phyloP scores from a whole-genome alignment of 805 yeast genomes.

The Kluyveromyces aestuarii region DNA sequence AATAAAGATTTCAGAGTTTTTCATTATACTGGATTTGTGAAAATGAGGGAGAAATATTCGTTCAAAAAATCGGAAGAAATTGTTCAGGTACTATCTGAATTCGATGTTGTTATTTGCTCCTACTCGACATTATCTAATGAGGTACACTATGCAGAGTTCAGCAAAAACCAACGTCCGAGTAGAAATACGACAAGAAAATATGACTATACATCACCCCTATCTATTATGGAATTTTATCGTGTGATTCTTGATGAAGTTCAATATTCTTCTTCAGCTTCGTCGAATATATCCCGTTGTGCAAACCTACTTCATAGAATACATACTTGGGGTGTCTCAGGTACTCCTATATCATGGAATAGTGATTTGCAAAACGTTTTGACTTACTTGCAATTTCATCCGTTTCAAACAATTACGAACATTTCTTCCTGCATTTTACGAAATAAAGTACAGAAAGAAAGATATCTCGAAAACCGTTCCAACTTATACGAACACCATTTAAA shows the following conservation, averaged over 20 bases:
- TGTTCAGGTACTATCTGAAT: slow-evolving; percentile 46
- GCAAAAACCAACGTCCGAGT: slow-evolving; percentile 36
- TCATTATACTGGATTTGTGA: slow-evolving; percentile 51
- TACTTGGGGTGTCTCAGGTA: slow-evolving; percentile 97
- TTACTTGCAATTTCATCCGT: slow-evolving; percentile 63
- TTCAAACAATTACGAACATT: slow-evolving; percentile 30
- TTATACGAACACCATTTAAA: neutral
- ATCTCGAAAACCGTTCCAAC: neutral
- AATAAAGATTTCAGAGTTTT: slow-evolving; percentile 43
- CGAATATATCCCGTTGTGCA: slow-evolving; percentile 75
- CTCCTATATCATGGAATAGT: slow-evolving; percentile 63
- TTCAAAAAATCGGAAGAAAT: slow-evolving; percentile 22
- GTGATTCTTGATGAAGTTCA: slow-evolving; percentile 91
- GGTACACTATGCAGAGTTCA: slow-evolving; percentile 67
- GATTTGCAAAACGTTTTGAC: slow-evolving; percentile 67
- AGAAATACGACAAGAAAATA: slow-evolving; percentile 26
- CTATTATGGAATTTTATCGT: slow-evolving; percentile 79
- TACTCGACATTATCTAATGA: slow-evolving; percentile 66
- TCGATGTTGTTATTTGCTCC: slow-evolving; percentile 76
- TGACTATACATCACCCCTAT: slow-evolving; percentile 74
- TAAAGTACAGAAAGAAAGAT: slow-evolving; percentile 4
- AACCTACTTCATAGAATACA: slow-evolving; percentile 73
- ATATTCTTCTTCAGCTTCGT: slow-evolving; percentile 63
- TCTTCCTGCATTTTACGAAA: slow-evolving; percentile 7
- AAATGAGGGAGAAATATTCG: slow-evolving; percentile 24